Conservation (phyloP, 805 yeast genomes). For the Priceomyces haplophilus region DNA sequence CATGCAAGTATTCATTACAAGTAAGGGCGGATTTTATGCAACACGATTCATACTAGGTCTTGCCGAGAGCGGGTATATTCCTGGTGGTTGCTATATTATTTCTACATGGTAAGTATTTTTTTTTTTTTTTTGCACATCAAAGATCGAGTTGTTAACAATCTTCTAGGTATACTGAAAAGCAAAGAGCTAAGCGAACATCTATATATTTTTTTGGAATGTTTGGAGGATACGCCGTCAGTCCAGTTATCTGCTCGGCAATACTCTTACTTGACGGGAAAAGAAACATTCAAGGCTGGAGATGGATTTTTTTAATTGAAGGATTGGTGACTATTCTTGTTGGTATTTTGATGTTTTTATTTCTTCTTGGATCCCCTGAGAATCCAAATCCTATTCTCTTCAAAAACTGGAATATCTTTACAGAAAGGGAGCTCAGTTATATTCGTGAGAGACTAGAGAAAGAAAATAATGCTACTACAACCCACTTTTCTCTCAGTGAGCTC, state of each 20-base stretch:
- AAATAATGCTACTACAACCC: neutral
- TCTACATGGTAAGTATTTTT: slow-evolving; percentile 3
- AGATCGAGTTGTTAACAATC: neutral
- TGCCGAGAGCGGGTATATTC: slow-evolving; percentile 5
- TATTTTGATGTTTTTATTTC: neutral
- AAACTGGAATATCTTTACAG: slow-evolving; percentile 1
- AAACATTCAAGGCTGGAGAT: slow-evolving; percentile 3
- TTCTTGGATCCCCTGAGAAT: slow-evolving; percentile 2
- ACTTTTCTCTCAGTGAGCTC: neutral
- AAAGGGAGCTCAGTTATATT: neutral
- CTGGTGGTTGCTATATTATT: slow-evolving; percentile 5
- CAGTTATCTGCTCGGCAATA: slow-evolving; percentile 4
- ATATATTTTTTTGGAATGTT: slow-evolving; percentile 6
- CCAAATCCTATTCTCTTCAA: slow-evolving; percentile 2
- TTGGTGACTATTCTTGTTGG: slow-evolving; percentile 2
- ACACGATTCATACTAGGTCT: slow-evolving; percentile 4
- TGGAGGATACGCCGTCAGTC: slow-evolving; percentile 6
- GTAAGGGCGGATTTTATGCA: slow-evolving; percentile 3
- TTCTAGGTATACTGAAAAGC: slow-evolving; percentile 1
- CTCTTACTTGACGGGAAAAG: slow-evolving; percentile 1
- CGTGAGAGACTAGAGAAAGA: slow-evolving; percentile 1
- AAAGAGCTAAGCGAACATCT: slow-evolving; percentile 4
- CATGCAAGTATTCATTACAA: slow-evolving; percentile 2
- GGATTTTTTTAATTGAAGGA: slow-evolving; percentile 7
- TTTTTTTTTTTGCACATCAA: neutral